Percentiles rank a stretch among this genome's conserved stretches.
These are phyloP conservation scores for Phytophthora nicotianae DNA, from an alignment of 352 stramenopile species.

Conservation along the genomic window DNA sequence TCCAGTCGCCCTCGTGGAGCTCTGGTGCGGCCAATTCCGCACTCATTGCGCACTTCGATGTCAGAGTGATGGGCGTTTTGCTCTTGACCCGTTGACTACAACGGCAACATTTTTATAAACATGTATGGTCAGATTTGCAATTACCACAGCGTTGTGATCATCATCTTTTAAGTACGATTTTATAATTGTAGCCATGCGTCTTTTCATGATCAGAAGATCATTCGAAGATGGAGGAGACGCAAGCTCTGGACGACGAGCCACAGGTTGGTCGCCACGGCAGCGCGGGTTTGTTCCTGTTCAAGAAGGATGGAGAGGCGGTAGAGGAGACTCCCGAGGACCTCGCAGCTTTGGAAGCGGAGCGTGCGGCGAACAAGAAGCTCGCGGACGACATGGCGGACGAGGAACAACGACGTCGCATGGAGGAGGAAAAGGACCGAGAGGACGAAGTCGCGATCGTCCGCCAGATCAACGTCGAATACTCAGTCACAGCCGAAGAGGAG, in stretches of 20 bases:
- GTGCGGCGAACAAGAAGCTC: constrained; percentile 57
- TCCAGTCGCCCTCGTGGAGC: constrained; percentile 42
- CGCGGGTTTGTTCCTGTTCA: constrained; percentile 60
- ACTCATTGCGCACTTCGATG: constrained; percentile 13
- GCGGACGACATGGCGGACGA: constrained; percentile 60
- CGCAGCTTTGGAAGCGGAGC: constrained; percentile 41
- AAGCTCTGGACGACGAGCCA: constrained; percentile 2
- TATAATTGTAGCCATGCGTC: constrained; percentile 17
- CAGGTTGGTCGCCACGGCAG: constrained; percentile 44
- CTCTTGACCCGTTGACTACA: too few species aligned
- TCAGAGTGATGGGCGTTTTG: constrained; percentile 7
- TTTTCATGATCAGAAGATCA: constrained; percentile 26
- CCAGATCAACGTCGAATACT: constrained; percentile 78
- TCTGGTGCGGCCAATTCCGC: constrained; percentile 3
- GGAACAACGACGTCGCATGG: constrained; percentile 58
- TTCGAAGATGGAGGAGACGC: constrained; percentile 6
- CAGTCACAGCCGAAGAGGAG: constrained; percentile 59
- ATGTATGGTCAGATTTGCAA: neutral
- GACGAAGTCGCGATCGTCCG: constrained; percentile 69
- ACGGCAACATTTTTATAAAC: constrained; percentile 7
- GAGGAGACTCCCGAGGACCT: constrained; percentile 52
- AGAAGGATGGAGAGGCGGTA: constrained; percentile 33
- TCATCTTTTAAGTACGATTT: constrained; percentile 8
- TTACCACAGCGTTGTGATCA: neutral
- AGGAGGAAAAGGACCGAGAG: constrained; percentile 57